Evolutionary conservation across 371 early-diverging fungal genomes (phyloP).

Genomic region (Mortierella sp.): DNA sequence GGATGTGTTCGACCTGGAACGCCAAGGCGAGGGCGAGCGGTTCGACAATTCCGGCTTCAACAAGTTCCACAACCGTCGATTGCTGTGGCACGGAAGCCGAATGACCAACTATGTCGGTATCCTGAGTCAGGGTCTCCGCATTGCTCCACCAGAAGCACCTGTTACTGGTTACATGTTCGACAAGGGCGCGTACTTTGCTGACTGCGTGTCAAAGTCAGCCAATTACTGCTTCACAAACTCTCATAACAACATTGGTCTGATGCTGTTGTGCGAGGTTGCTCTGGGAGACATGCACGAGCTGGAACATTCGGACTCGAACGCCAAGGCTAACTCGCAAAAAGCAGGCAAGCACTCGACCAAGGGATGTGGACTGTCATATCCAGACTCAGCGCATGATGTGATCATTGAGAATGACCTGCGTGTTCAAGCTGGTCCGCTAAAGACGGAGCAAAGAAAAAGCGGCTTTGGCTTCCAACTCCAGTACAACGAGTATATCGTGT

Average conservation of each 20-base stretch:
- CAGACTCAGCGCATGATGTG: conserved; percentile 57
- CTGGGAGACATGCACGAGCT: conserved; percentile 64
- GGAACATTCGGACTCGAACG: conserved; percentile 62
- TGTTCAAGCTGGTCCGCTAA: conserved; percentile 35
- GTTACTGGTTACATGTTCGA: conserved; percentile 78
- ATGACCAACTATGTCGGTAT: conserved; percentile 73
- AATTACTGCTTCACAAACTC: conserved; percentile 68
- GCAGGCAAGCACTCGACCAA: conserved; percentile 63
- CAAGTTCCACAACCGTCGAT: conserved; percentile 59
- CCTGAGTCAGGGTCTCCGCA: conserved; percentile 67
- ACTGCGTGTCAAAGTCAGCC: conserved; percentile 73
- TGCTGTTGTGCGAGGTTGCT: conserved; percentile 75
- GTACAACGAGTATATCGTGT: conserved; percentile 68
- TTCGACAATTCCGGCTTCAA: conserved; percentile 42
- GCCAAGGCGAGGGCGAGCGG: conserved; percentile 59
- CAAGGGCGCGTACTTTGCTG: conserved; percentile 79
- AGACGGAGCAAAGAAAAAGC: conserved; percentile 4
- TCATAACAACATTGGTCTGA: conserved; percentile 56
- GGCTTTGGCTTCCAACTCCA: conserved; percentile 13
- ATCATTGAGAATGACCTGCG: conserved; percentile 28
- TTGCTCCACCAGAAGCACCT: conserved; percentile 74
- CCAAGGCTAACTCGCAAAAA: conserved; percentile 50
- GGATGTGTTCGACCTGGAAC: conserved; percentile 61
- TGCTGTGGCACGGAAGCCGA: conserved; percentile 72
- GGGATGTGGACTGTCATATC: conserved; percentile 62